Conservation (phyloP, 1,284 basidiomycete species). For the Rhodotorula sp. region DNA sequence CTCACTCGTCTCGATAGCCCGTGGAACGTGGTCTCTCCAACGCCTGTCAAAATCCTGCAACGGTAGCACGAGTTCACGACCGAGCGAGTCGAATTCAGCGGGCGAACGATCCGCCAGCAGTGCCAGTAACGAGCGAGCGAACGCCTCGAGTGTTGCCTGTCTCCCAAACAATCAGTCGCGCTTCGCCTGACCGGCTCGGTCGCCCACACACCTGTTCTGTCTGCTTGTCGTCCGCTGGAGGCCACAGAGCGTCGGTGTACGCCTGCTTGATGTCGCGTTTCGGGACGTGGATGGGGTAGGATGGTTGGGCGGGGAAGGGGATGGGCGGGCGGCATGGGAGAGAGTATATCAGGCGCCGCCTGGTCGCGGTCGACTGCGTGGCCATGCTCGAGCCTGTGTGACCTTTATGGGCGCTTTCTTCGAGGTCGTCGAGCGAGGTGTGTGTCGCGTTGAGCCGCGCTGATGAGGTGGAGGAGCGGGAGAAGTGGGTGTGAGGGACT, state of each 20-base stretch:
- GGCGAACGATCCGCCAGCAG: slow-evolving; percentile 10
- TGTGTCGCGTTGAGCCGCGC: neutral
- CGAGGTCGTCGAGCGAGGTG: neutral
- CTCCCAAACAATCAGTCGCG: too few species aligned
- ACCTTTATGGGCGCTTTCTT: too few species aligned
- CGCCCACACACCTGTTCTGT: slow-evolving; percentile 3
- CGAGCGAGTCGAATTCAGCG: slow-evolving; percentile 8
- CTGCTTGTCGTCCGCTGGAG: neutral
- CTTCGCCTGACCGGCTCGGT: neutral
- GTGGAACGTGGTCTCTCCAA: slow-evolving; percentile 20
- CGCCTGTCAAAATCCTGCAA: slow-evolving; percentile 37
- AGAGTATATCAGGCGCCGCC: slow-evolving; percentile 23
- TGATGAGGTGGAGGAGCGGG: neutral
- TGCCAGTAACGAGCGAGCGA: slow-evolving; percentile 28
- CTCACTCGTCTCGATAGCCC: neutral
- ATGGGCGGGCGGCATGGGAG: slow-evolving; percentile 23
- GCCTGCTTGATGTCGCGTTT: slow-evolving; percentile 25
- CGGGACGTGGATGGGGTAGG: slow-evolving; percentile 24
- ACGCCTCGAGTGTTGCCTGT: slow-evolving; percentile 26
- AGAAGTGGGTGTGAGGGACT: neutral
- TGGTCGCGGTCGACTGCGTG: neutral
- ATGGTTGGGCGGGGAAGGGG: slow-evolving; percentile 21
- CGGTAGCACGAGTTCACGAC: slow-evolving; percentile 24
- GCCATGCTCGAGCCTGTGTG: neutral
- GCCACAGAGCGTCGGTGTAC: slow-evolving; percentile 25